Evolutionary conservation across 495 filamentous ascomycete species (phyloP), one percentile per base, ranked within the genome.

Genomic region (Apiosordaria backusii): DNA sequence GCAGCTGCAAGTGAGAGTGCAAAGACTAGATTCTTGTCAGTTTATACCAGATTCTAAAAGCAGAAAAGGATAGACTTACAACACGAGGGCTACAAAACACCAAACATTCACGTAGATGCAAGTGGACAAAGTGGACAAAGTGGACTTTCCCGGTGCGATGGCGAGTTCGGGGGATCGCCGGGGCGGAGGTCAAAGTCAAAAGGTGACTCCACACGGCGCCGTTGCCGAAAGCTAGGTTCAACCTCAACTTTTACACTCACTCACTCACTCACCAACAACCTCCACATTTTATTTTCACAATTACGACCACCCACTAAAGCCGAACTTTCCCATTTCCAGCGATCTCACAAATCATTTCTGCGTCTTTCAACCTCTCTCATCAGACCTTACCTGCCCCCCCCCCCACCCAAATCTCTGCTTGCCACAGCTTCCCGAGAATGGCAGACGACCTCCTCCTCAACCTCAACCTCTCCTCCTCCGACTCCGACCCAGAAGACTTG

Each of bases 371-470:
- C 10, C 19, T 10, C 18, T 50, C 52, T 45, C 60, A 23, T 25
- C 19, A 57, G n/a, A 24, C 4, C 21, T 19, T 22, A n/a, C n/a
- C n/a, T n/a, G n/a, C n/a, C n/a, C n/a, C n/a, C n/a, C 23, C 25
- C 23, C 0, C 26, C 40, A 27, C 22, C 23, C 29, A 54, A 3
- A 22, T 3, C 25, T 5, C 7, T 13, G 7, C 27, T 29, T 7
- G 7, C 4, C 13, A 60, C 9, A n/a, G n/a, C n/a, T n/a, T n/a
- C n/a, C n/a, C n/a, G 16, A 62, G 22, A 59, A 71, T 69, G 64
- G 64, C 66, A 15, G 68, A 74, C 55, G 67, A 73, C 45, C 77
- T 80, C 35, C 64, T 82, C 26, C 64, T 60, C 62, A 79, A 81
- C 26, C 75, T 81, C 60, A 72, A 75, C 54, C 76, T 82, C 27